These are phyloP conservation scores for Ascochyta viciae-villosae DNA, from an alignment of 2,329 filamentous ascomycete genomes.

Conservation along the genomic window DNA sequence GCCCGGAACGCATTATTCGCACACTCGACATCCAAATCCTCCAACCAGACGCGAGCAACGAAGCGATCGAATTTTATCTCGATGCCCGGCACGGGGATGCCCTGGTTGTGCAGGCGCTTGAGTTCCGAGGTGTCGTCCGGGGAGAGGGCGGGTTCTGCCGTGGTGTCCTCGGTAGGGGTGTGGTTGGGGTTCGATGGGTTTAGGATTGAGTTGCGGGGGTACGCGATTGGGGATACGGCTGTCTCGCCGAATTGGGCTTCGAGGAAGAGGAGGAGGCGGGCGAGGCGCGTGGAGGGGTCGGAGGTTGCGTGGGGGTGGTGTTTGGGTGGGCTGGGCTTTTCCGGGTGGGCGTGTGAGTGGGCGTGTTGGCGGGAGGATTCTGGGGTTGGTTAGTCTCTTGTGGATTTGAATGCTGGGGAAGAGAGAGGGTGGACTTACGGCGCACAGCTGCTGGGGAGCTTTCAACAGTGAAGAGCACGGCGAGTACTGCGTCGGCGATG, in stretches of 20 bases:
- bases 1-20: constrained; percentile 78
- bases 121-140: constrained; percentile 63
- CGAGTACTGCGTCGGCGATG: constrained; percentile 96
- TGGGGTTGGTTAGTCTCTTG: constrained; percentile 16
- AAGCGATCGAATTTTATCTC: constrained; percentile 88
- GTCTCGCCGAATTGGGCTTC: constrained; percentile 94
- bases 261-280: constrained; percentile 91
- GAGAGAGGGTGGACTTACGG: constrained; percentile 62
- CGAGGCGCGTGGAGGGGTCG: constrained; percentile 76
- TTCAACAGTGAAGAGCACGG: constrained; percentile 89
- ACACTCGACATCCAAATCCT: constrained; percentile 90
- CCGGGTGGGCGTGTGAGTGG: constrained; percentile 24
- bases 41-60: constrained; percentile 87
- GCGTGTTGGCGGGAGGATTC: constrained; percentile 48
- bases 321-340: constrained; percentile 36
- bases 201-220: constrained; percentile 62
- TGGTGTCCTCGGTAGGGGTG: constrained; percentile 1
- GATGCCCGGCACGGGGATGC: constrained; percentile 89
- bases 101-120: constrained; percentile 78
- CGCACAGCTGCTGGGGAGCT: constrained; percentile 94
- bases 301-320: constrained; percentile 77
- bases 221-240: constrained; percentile 77
- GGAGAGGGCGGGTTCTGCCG: constrained; percentile 14
- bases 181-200: constrained; percentile 6
- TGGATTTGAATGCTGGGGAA: background rate